phyloP scores from a whole-genome alignment of 306 rosid species.

The Hippophae tibetana region DNA sequence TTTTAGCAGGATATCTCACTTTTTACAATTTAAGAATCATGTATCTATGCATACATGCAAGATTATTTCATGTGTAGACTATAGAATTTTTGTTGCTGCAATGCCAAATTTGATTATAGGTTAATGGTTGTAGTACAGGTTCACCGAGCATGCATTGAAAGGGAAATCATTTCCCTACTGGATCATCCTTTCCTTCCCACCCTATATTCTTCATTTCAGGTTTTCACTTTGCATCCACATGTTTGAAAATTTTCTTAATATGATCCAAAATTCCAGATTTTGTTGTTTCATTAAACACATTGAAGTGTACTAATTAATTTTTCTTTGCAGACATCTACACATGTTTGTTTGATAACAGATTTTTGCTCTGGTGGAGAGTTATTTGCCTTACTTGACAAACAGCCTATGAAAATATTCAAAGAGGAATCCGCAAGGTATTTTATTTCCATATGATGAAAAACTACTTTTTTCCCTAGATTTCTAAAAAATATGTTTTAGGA shows the following conservation, averaged over 20 bases:
- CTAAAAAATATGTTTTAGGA: too few species aligned
- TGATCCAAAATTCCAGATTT: background rate
- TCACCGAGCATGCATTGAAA: conserved; percentile 85
- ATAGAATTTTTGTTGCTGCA: too few species aligned
- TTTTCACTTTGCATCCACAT: conserved; percentile 17
- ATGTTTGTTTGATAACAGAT: conserved; percentile 90
- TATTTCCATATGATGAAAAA: background rate
- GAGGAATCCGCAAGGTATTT: conserved; percentile 88
- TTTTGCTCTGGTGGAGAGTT: conserved; percentile 85
- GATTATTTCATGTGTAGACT: background rate
- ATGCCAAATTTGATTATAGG: background rate
- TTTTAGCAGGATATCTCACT: background rate
- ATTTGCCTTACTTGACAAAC: conserved; percentile 85
- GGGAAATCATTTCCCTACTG: conserved; percentile 75
- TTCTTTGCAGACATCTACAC: conserved; percentile 69
- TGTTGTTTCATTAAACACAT: background rate
- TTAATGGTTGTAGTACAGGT: conserved; percentile 49
- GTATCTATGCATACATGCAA: conserved; percentile 1
- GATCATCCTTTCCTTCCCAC: conserved; percentile 98
- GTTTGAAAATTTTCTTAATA: background rate
- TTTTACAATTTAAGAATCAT: background rate
- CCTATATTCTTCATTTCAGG: conserved; percentile 89
- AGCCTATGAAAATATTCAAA: conserved; percentile 75
- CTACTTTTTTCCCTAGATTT: background rate
- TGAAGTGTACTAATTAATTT: conserved; percentile 18